These are phyloP conservation scores for Hypoxylon sp. DNA, from an alignment of 2,329 filamentous ascomycete genomes.

Conservation along the genomic window DNA sequence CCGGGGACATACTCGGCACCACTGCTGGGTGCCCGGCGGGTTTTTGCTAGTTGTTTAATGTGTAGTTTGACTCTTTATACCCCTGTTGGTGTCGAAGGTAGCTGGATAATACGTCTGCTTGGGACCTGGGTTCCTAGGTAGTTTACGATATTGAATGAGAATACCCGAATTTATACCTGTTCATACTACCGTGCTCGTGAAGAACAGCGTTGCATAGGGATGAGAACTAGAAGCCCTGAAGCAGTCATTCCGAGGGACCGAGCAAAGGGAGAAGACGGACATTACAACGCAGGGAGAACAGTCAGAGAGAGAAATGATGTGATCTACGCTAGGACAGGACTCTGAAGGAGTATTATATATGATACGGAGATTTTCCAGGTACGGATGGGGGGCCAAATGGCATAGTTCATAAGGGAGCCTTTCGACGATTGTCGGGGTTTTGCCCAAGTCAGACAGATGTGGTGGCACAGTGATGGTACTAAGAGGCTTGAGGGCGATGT, in stretches of 20 bases:
- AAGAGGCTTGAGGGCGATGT: neutral
- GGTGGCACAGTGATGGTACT: neutral
- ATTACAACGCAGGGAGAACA: neutral
- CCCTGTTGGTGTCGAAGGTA: neutral
- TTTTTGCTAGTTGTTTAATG: constrained; percentile 37
- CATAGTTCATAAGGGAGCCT: neutral
- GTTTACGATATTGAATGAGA: constrained; percentile 15
- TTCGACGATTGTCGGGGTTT: neutral
- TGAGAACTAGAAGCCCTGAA: neutral
- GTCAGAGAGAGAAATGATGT: neutral
- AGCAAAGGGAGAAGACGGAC: neutral
- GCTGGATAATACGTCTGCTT: neutral
- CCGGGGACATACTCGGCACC: constrained; percentile 46
- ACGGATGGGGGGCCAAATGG: neutral
- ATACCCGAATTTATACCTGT: neutral
- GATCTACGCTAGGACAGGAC: neutral
- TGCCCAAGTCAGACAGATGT: neutral
- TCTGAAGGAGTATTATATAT: neutral
- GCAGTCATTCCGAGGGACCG: neutral
- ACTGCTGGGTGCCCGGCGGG: constrained; percentile 45
- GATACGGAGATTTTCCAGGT: neutral
- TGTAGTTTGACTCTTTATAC: constrained; percentile 26
- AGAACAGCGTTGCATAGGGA: neutral
- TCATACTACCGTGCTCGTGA: neutral
- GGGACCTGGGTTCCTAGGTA: no score